phyloP scores from a whole-genome alignment of 805 yeast species.

The Starmera caribaea region DNA sequence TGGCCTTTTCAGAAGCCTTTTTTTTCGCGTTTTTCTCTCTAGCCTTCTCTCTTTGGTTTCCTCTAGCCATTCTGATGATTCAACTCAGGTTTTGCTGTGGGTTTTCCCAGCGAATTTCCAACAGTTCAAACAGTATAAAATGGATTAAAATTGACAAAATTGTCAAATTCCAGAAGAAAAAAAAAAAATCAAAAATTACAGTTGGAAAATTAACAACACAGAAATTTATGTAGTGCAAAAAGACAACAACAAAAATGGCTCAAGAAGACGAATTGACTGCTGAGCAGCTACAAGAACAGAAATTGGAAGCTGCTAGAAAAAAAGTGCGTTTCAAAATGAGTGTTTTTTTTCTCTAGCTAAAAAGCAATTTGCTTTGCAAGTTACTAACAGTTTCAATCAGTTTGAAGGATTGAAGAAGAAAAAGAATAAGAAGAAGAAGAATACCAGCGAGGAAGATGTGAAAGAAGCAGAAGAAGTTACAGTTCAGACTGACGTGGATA shows the following conservation, averaged over 20 bases:
- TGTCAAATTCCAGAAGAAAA: conserved; percentile 8
- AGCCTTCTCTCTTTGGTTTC: conserved; percentile 93
- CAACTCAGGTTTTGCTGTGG: not conserved
- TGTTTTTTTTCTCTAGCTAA: too few relatives aligned
- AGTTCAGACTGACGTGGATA: conserved; percentile 2
- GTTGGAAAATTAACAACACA: too few relatives aligned
- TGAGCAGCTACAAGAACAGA: conserved; percentile 39
- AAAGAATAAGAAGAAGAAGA: conserved; percentile 32
- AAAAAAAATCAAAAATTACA: too few relatives aligned
- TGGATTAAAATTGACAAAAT: too few relatives aligned
- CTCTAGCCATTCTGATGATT: conserved; percentile 67
- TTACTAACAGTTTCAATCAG: conserved; percentile 10
- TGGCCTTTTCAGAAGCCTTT: conserved; percentile 51
- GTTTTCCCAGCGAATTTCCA: too few relatives aligned
- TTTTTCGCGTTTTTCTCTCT: conserved; percentile 83
- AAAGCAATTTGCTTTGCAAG: too few relatives aligned
- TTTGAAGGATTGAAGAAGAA: conserved; percentile 61
- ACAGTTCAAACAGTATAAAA: too few relatives aligned
- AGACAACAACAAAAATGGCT: too few relatives aligned
- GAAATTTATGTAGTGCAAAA: too few relatives aligned
- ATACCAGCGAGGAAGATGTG: conserved; percentile 3
- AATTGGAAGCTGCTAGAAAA: conserved; percentile 66
- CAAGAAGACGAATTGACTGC: conserved; percentile 19
- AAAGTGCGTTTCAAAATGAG: conserved; percentile 27
- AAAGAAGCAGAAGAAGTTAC: conserved; percentile 5